Percentiles rank a stretch among this genome's conserved stretches.
Evolutionary conservation across 2,329 filamentous ascomycete species (phyloP).

Genomic region (Exophiala spinifera): DNA sequence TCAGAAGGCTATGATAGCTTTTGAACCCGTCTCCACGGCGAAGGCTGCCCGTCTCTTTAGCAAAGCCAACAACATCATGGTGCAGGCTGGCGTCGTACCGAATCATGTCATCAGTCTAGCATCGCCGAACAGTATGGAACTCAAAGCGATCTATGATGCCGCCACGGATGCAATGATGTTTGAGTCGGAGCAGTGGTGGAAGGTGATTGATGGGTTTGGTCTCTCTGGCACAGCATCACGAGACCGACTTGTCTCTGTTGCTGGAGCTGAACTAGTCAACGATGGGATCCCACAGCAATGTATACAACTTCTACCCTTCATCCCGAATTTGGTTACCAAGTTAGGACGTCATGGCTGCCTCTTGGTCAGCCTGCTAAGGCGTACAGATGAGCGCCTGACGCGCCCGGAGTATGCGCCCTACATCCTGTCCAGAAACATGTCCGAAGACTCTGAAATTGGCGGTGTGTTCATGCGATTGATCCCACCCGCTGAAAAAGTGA

Average conservation of each 20-base stretch:
- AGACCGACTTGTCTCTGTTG: conserved; percentile 68
- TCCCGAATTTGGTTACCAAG: conserved; percentile 81
- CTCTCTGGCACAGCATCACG: conserved; percentile 67
- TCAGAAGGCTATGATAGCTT: conserved; percentile 62
- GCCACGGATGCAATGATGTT: conserved; percentile 67
- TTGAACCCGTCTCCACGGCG: conserved; percentile 82
- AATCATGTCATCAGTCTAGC: conserved; percentile 65
- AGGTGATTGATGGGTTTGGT: conserved; percentile 72
- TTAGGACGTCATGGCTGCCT: conserved; percentile 74
- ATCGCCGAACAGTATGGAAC: conserved; percentile 80
- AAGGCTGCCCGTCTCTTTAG: conserved; percentile 71
- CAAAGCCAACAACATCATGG: conserved; percentile 32
- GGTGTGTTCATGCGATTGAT: conserved; percentile 83
- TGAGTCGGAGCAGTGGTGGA: conserved; percentile 71
- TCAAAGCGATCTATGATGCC: conserved; percentile 71
- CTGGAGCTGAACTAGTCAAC: conserved; percentile 66
- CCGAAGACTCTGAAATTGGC: conserved; percentile 61
- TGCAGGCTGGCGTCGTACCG: conserved; percentile 53
- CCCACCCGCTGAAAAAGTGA: conserved; percentile 62
- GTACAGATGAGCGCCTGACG: conserved; percentile 65
- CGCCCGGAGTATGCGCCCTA: conserved; percentile 63
- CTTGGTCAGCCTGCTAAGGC: conserved; percentile 66
- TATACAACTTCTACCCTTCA: conserved; percentile 81
- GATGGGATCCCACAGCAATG: conserved; percentile 78
- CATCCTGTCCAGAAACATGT: conserved; percentile 64